phyloP scores from a whole-genome alignment of 495 filamentous ascomycete genomes.

The Thermothielavioides terrestris region DNA sequence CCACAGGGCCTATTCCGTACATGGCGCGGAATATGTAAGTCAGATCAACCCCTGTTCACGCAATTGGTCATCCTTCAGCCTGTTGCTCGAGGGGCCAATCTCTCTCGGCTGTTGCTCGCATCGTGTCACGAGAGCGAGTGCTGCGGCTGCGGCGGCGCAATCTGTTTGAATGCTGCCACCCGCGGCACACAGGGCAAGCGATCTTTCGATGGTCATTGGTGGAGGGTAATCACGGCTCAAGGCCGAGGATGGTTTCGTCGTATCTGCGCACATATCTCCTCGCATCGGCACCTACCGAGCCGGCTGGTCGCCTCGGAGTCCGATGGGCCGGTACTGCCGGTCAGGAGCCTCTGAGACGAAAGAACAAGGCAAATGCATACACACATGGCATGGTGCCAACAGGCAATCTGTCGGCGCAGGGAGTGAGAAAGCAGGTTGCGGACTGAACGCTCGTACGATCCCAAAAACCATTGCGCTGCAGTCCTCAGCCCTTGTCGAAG shows the following conservation, averaged over 20 bases:
- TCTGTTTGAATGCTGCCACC: constrained; percentile 7
- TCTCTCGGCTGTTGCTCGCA: constrained; percentile 1
- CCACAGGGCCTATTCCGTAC: too few relatives aligned
- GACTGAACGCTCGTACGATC: too few relatives aligned
- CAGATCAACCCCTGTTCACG: constrained; percentile 1
- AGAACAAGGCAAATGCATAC: too few relatives aligned
- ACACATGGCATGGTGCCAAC: too few relatives aligned
- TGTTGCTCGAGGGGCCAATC: constrained; percentile 10
- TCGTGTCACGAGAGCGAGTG: neutral
- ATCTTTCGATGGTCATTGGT: neutral
- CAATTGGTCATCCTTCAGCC: constrained; percentile 9
- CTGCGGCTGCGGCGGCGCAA: neutral
- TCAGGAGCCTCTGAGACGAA: neutral
- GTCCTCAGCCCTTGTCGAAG: too few relatives aligned
- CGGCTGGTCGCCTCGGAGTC: neutral
- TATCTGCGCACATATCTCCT: neutral
- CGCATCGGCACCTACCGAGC: neutral
- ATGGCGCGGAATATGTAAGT: constrained; percentile 1
- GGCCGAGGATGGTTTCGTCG: too few relatives aligned
- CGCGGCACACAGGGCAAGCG: neutral
- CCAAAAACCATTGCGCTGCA: too few relatives aligned
- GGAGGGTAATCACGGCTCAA: neutral
- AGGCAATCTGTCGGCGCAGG: too few relatives aligned
- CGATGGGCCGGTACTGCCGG: neutral
- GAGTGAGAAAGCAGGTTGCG: too few relatives aligned